phyloP scores from a whole-genome alignment of 352 stramenopile genomes.

The Phytopythium sindhum region DNA sequence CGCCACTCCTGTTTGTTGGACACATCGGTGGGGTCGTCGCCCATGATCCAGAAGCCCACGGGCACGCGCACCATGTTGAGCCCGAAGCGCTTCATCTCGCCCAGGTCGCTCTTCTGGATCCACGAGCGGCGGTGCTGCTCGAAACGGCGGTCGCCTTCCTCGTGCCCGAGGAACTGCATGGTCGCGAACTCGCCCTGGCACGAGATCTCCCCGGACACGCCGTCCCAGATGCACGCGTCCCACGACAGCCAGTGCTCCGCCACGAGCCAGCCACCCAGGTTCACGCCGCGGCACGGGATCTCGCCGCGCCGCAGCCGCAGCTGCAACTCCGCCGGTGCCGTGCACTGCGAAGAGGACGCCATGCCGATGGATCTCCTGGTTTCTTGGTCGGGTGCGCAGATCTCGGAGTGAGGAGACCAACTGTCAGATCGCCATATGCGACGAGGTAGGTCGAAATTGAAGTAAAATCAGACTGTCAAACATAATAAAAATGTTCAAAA shows the following conservation, averaged over 20 bases:
- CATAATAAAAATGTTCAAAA: too few relatives aligned
- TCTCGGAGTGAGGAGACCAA: background rate
- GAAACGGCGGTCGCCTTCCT: conserved; percentile 51
- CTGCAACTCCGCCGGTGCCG: conserved; percentile 11
- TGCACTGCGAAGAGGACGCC: background rate
- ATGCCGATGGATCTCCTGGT: background rate
- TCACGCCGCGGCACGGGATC: conserved; percentile 56
- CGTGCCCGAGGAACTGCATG: conserved; percentile 51
- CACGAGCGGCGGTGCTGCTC: conserved; percentile 74
- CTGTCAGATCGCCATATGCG: background rate
- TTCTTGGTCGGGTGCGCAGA: background rate
- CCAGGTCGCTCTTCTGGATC: conserved; percentile 73
- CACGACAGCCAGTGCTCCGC: conserved; percentile 84
- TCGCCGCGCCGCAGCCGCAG: conserved; percentile 31
- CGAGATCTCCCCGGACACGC: conserved; percentile 52
- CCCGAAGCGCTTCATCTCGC: conserved; percentile 49
- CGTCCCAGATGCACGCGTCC: conserved; percentile 77
- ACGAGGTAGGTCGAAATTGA: background rate
- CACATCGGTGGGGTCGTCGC: conserved; percentile 34
- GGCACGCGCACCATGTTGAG: conserved; percentile 82
- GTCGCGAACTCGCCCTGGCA: conserved; percentile 43
- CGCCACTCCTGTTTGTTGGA: conserved; percentile 42
- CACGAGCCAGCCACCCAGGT: conserved; percentile 85
- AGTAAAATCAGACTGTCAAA: background rate
- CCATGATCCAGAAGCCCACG: conserved; percentile 77